phyloP scores from a whole-genome alignment of 768 basidiomycete species.

The Asterophora lycoperdoides region DNA sequence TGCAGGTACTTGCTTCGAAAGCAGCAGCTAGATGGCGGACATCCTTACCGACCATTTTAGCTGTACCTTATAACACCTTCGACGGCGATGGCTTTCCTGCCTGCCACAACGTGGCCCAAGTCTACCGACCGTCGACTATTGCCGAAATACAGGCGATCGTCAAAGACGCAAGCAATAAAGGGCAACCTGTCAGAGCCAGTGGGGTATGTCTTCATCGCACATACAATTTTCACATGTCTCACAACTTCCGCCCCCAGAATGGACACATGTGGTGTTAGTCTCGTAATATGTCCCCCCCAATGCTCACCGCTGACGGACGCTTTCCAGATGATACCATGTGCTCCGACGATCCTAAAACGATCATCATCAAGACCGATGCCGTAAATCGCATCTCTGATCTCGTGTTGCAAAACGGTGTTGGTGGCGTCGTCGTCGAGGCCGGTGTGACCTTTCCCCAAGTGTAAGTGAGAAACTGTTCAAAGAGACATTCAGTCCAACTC shows the following conservation, averaged over 20 bases:
- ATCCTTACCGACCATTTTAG: constrained; percentile 5
- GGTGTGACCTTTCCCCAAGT: constrained; percentile 34
- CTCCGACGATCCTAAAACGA: constrained; percentile 30
- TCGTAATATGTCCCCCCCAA: neutral
- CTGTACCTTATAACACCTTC: constrained; percentile 30
- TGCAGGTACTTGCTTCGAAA: constrained; percentile 1
- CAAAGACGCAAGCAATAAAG: constrained; percentile 26
- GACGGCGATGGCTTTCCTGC: constrained; percentile 33
- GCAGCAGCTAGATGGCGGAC: neutral
- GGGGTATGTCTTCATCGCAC: constrained; percentile 22
- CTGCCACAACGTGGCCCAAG: constrained; percentile 27
- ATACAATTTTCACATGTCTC: neutral
- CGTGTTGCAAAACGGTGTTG: constrained; percentile 22
- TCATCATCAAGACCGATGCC: constrained; percentile 32
- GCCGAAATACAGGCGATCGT: constrained; percentile 30
- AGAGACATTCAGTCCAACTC: neutral
- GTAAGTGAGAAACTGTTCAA: constrained; percentile 13
- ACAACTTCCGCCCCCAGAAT: constrained; percentile 20
- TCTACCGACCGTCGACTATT: constrained; percentile 29
- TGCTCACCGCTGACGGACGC: neutral
- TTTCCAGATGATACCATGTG: constrained; percentile 34
- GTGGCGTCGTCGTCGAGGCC: constrained; percentile 29
- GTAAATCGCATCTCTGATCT: constrained; percentile 31
- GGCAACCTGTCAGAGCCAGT: constrained; percentile 30
- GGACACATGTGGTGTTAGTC: constrained; percentile 37